Base-by-base conservation (phyloP, 148 eudicot species). In the Silene uniflora region DNA sequence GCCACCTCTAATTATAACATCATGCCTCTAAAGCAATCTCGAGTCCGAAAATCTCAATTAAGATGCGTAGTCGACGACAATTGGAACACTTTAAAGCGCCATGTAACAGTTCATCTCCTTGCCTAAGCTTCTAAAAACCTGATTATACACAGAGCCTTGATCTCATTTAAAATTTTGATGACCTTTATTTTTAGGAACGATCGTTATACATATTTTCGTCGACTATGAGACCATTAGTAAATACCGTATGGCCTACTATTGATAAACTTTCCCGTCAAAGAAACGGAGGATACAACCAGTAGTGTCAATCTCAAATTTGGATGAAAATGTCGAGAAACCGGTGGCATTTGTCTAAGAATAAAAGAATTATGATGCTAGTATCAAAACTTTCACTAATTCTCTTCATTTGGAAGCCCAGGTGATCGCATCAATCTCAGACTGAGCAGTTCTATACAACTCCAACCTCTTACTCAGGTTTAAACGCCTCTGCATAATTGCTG, bases 371-470 rank as follows among this genome's bases (percentile, higher is more conserved):
- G 61, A 75, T 71, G 64, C 11, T 44, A 46, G 11, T 10, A 47
- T 47, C 14, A 13, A 47, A 47, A 12, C 5, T 47, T 47, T 47
- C 11, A 47, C 13, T 47, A 6, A 6, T 47, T 67, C 75, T 24
- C 77, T 25, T 82, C 83, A 87, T 83, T 87, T 87, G 13, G 55
- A 10, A 55, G 84, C 80, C 99, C 99, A 95, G 16, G 99, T 91
- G 72, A 92, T 88, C 11, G 93, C 83, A 74, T 95, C 97, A 5
- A 95, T 91, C 89, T 95, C 97, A 5, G 97, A 39, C 68, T 95
- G 99, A 6, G 65, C 65, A 62, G 65, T 62, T 62, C 65, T 7
- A 22, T 62, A 62, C 65, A 62, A 62, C 65, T 62, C 65, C 65
- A 62, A 62, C 65, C 65, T 62, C 14, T 22, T 62, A 62, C 65